These are phyloP conservation scores for Phaseolus lunatus DNA, from an alignment of 306 rosid species.

Conservation along the genomic window DNA sequence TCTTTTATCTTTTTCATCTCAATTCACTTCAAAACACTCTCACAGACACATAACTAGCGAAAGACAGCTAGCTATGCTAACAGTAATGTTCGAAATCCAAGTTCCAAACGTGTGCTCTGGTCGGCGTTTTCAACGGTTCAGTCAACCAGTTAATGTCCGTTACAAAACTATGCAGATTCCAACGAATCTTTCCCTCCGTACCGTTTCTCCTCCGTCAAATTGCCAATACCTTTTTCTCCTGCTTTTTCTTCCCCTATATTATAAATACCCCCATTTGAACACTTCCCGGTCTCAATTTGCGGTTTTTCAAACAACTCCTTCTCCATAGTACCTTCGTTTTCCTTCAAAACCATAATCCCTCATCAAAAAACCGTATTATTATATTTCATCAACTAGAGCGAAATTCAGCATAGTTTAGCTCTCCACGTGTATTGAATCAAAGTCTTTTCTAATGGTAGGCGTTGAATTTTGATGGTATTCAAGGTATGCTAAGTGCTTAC, in stretches of 20 bases:
- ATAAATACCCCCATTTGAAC: conserved; percentile 18
- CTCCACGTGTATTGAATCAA: background rate
- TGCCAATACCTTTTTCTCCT: background rate
- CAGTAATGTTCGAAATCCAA: background rate
- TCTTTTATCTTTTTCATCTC: no score
- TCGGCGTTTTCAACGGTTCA: conserved; percentile 1
- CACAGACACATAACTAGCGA: background rate
- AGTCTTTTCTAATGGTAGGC: conserved; percentile 28
- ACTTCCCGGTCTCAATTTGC: background rate
- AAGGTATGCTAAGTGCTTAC: conserved; percentile 23
- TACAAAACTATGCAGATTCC: background rate
- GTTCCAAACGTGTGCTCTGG: conserved; percentile 30
- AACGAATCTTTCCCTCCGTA: background rate
- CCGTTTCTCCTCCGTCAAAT: conserved; percentile 22
- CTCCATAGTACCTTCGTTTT: background rate
- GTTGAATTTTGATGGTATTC: conserved; percentile 27
- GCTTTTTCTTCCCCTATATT: background rate
- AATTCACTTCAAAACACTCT: no score
- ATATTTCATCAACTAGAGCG: background rate
- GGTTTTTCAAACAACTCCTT: conserved; percentile 19
- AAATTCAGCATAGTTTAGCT: conserved; percentile 30
- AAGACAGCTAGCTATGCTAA: background rate
- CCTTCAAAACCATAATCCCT: background rate
- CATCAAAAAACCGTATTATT: background rate
- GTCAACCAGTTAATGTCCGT: conserved; percentile 28